phyloP scores from a whole-genome alignment of 164 flowering plant species.

The Sextonia rubra region DNA sequence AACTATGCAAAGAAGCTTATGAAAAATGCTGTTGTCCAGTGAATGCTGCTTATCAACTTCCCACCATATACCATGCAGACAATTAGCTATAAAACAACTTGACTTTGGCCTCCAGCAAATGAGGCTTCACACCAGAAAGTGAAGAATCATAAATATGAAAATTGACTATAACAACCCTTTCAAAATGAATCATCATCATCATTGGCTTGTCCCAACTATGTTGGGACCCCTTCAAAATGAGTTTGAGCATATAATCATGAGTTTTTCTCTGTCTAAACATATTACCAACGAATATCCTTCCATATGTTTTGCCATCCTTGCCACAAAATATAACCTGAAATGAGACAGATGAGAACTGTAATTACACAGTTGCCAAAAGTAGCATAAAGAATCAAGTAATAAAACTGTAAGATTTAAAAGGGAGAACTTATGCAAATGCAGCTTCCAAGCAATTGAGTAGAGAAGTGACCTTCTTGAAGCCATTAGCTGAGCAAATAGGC shows the following conservation, averaged over 20 bases:
- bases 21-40: too few species aligned
- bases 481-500: conserved; percentile 44
- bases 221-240: not conserved
- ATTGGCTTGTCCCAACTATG: too few species aligned
- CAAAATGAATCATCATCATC: too few species aligned
- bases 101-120: too few species aligned
- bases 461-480: conserved; percentile 54
- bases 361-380: not conserved
- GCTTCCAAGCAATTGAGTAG: not conserved
- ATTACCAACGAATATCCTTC: conserved; percentile 43
- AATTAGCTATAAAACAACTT: too few species aligned
- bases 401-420: conserved; percentile 1
- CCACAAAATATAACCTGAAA: conserved; percentile 54
- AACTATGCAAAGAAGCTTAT: too few species aligned
- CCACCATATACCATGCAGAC: too few species aligned
- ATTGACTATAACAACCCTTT: too few species aligned
- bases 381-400: not conserved
- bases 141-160: not conserved
- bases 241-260: not conserved
- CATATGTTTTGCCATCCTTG: conserved; percentile 45
- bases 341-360: not conserved
- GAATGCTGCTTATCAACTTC: too few species aligned
- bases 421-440: not conserved
- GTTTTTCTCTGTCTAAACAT: not conserved
- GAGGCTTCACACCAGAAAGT: not conserved